Percentiles rank a stretch among this genome's conserved stretches.
These are phyloP conservation scores for Neurospora tetrasperma DNA, from an alignment of 495 filamentous ascomycete genomes.

Conservation along the genomic window DNA sequence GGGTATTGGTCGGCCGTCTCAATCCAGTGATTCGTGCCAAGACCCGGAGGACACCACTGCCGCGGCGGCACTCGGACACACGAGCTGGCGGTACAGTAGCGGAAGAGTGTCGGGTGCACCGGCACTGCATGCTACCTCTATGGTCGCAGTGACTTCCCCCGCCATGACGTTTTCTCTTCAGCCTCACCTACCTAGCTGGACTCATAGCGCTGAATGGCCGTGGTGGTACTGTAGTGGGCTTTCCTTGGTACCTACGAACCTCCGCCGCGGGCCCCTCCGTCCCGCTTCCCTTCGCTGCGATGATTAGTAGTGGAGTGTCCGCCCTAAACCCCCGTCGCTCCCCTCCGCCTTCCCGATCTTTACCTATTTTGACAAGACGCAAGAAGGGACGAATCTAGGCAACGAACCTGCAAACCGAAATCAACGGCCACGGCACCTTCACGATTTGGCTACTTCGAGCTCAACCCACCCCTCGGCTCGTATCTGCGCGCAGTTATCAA, in stretches of 20 bases:
- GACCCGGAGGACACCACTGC: neutral
- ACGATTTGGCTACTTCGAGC: neutral
- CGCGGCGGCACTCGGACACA: neutral
- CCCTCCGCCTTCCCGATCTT: neutral
- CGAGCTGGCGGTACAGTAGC: neutral
- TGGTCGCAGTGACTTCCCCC: conserved; percentile 2
- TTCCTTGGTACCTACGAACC: neutral
- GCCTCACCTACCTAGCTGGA: conserved; percentile 2
- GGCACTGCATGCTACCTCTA: neutral
- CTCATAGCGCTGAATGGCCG: conserved; percentile 8
- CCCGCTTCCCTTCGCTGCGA: neutral
- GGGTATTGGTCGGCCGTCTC: neutral
- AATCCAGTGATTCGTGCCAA: neutral
- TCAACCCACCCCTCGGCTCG: neutral
- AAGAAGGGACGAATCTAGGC: neutral
- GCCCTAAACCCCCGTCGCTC: neutral
- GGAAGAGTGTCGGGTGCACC: neutral
- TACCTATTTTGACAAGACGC: neutral
- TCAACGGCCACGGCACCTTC: neutral
- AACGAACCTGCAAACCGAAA: neutral
- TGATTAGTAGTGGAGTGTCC: neutral
- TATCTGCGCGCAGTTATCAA: neutral
- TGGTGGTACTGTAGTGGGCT: neutral
- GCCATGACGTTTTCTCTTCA: conserved; percentile 5
- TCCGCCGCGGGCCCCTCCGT: neutral